Base-by-base conservation (phyloP, 2,329 filamentous ascomycete genomes). In the Botrytis fabae region DNA sequence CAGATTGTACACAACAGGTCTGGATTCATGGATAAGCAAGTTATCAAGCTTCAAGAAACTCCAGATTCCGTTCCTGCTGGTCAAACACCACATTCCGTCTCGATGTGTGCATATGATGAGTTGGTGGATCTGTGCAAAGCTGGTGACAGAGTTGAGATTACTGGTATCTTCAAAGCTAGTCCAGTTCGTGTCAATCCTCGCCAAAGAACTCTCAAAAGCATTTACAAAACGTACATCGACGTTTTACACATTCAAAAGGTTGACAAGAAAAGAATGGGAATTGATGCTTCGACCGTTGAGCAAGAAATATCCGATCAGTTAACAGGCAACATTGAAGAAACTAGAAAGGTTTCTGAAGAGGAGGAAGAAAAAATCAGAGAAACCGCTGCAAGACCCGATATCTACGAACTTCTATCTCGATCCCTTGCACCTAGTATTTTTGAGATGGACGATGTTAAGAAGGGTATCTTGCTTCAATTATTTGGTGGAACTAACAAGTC, bases 391-490 rank as follows among this genome's bases (percentile, higher is more conserved):
- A 90, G 96, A 70, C 86, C 91, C 1, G 96, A 99, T 81, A 91
- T 99, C 71, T 99, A 99, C 82, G 95, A 99, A 35, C 88, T 99
- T 38, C 89, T 99, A 6, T 89, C 96, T 28, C 90, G 95, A 54
- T 98, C 95, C 1, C 86, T 99, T 42, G 96, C 96, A 2, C 96
- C 96, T 22, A 98, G 95, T 74, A 92, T 99, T 79, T 98, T 97
- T 84, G 96, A 99, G 83, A 93, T 97, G 91, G 96, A 99, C 78
- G 96, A 99, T 79, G 94, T 98, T 65, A 99, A 99, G 86, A 99
- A 99, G 84, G 96, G 96, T 18, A 98, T 99, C 75, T 86, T 99
- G 18, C 90, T 99, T 6, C 96, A 99, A 80, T 89, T 99, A 59
- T 99, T 99, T 81, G 95, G 96, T 54, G 96, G 96, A 73, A 97